Evolutionary conservation across 495 filamentous ascomycete genomes (phyloP).

Genomic region (Hyphodiscus hymeniophilus): DNA sequence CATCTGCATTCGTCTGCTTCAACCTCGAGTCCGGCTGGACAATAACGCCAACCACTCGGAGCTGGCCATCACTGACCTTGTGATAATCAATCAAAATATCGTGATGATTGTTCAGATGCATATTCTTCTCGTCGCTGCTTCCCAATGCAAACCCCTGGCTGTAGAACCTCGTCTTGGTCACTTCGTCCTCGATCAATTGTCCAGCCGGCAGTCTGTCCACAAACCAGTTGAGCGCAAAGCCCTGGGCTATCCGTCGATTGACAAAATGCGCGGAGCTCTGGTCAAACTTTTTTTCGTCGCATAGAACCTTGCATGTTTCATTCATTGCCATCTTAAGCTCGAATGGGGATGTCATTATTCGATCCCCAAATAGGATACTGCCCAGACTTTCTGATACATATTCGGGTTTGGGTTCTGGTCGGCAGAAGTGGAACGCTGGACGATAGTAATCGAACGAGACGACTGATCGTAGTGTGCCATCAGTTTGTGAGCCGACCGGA

Average conservation of each 20-base stretch:
- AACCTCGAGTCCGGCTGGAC: slow-evolving; percentile 70
- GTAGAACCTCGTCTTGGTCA: slow-evolving; percentile 68
- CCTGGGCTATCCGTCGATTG: slow-evolving; percentile 69
- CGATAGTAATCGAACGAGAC: slow-evolving; percentile 95
- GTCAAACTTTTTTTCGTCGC: slow-evolving; percentile 56
- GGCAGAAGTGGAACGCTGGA: slow-evolving; percentile 76
- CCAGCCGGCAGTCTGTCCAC: slow-evolving; percentile 90
- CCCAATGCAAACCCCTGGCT: slow-evolving; percentile 85
- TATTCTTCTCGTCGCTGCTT: slow-evolving; percentile 42
- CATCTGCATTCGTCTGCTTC: slow-evolving; percentile 47
- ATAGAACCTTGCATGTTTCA: slow-evolving; percentile 70
- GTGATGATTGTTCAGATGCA: slow-evolving; percentile 83
- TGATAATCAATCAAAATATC: slow-evolving; percentile 94
- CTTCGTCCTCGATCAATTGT: slow-evolving; percentile 62
- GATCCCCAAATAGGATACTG: slow-evolving; percentile 93
- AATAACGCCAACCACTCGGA: slow-evolving; percentile 82
- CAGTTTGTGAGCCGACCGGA: slow-evolving; percentile 63
- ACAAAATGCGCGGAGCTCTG: slow-evolving; percentile 65
- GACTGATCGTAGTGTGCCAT: slow-evolving; percentile 79
- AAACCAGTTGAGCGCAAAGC: slow-evolving; percentile 89
- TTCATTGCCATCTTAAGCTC: slow-evolving; percentile 77
- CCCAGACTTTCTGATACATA: slow-evolving; percentile 81
- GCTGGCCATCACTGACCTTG: slow-evolving; percentile 55
- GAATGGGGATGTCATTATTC: slow-evolving; percentile 87
- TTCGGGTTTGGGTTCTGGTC: slow-evolving; percentile 62